phyloP scores from a whole-genome alignment of 495 filamentous ascomycete genomes.

The Xylona heveae region DNA sequence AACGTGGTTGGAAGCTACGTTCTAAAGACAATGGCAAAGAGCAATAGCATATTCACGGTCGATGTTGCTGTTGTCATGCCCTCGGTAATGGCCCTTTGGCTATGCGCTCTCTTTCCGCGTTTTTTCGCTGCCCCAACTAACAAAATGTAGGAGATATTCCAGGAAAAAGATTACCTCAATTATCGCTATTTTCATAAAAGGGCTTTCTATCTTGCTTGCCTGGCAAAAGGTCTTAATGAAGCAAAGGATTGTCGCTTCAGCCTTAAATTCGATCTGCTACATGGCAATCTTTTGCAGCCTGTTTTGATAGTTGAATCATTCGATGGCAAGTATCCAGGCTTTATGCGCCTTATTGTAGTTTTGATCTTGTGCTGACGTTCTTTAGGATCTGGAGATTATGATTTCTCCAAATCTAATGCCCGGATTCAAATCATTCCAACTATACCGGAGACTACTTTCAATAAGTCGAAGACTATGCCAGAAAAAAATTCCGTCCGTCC shows the following conservation, averaged over 20 bases:
- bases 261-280: slow-evolving; percentile 40
- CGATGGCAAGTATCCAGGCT: slow-evolving; percentile 8
- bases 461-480: slow-evolving; percentile 41
- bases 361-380: background rate
- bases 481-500: slow-evolving; percentile 48
- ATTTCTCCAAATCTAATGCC: slow-evolving; percentile 21
- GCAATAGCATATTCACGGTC: slow-evolving; percentile 31
- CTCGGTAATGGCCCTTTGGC: slow-evolving; percentile 13
- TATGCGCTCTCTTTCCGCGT: background rate
- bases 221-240: slow-evolving; percentile 46
- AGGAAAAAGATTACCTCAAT: slow-evolving; percentile 88
- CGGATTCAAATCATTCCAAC: slow-evolving; percentile 63
- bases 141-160: slow-evolving; percentile 47
- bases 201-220: slow-evolving; percentile 70
- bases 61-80: slow-evolving; percentile 84
- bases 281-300: slow-evolving; percentile 63
- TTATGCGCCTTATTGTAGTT: too few relatives aligned
- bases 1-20: slow-evolving; percentile 82
- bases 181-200: slow-evolving; percentile 88
- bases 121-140: too few relatives aligned
- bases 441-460: slow-evolving; percentile 42
- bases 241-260: slow-evolving; percentile 27
- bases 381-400: background rate
- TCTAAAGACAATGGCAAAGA: slow-evolving; percentile 47
- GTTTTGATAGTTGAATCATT: slow-evolving; percentile 34